Evolutionary conservation across 2,329 filamentous ascomycete species (phyloP), one percentile per base, ranked within the genome.

Genomic region (Fusarium sp.): DNA sequence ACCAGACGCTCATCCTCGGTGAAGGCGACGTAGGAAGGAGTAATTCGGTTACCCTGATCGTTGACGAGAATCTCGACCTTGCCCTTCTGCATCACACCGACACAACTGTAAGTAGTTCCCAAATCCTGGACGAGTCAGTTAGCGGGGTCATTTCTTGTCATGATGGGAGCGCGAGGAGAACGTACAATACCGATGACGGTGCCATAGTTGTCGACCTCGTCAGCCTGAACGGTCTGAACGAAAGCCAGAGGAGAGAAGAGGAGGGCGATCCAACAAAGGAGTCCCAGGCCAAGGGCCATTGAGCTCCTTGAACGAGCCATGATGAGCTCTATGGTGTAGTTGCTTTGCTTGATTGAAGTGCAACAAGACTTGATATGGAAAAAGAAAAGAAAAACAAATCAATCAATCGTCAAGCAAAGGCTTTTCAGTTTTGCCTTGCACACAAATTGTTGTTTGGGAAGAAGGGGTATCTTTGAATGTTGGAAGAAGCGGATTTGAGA

Each of bases 1-100:
- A 99, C 94, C 74, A 99, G 88, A 80, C 96, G 91, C 84, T 98
- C 96, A 71, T 98, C 94, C 77, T 98, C 94, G 82, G 94, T 98
- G 83, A 97, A 97, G 78, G 93, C 94, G 80, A 97, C 94, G 83
- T 96, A 97, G 71, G 93, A 97, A 58, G 94, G 94, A 76, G 94
- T 97, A 76, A 97, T 97, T 86, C 93, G 92, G 89, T 97, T 94
- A 87, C 93, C 93, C 87, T 97, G 94, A 84, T 97, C 93, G 86
- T 97, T 97, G 84, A 93, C 93, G 76, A 97, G 88, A 84, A 97
- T 97, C 79, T 97, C 93, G 75, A 97, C 93, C 84, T 95, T 96
- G 81, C 94, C 94, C 81, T 93, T 92, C 81, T 94, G 91, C 93
- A 97, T 97, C 81, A 97, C 93, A 91, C 93, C 94, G 77, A 97